Percentiles rank a stretch among this genome's conserved stretches.
Evolutionary conservation across 495 filamentous ascomycete genomes (phyloP).

Genomic region (Barbatosphaeria neglecta): DNA sequence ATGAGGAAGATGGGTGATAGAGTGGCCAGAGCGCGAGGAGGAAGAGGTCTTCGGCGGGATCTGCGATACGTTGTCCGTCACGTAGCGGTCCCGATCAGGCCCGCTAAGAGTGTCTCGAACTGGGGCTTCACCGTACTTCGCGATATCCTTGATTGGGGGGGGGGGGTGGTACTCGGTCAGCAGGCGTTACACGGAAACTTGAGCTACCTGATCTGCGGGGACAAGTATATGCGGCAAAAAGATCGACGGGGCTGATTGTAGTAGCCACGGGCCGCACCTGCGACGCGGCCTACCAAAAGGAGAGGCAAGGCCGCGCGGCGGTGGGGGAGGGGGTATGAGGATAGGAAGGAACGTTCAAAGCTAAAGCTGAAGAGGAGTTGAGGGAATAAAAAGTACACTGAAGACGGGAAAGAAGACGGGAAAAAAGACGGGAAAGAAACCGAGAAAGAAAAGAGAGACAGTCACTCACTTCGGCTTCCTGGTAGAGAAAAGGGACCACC

Average conservation of each 20-base stretch:
- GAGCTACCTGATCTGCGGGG: not conserved
- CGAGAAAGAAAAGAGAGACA: constrained; percentile 7
- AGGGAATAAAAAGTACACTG: constrained; percentile 1
- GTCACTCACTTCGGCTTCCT: constrained; percentile 63
- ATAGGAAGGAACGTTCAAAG: not conserved
- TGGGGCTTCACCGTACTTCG: constrained; percentile 71
- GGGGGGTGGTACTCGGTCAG: not conserved
- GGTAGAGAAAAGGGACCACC: constrained; percentile 91
- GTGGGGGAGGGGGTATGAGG: constrained; percentile 1
- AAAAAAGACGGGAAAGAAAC: constrained; percentile 10
- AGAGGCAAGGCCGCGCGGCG: not conserved
- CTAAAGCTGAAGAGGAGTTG: too few relatives aligned
- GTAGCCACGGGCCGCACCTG: not conserved
- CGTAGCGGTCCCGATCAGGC: constrained; percentile 55
- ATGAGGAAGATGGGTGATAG: constrained; percentile 44
- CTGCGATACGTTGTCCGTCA: constrained; percentile 27
- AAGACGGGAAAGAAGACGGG: not conserved
- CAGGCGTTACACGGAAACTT: not conserved
- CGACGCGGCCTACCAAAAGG: not conserved
- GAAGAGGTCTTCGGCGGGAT: constrained; percentile 38
- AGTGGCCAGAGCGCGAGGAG: constrained; percentile 39
- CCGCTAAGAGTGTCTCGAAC: constrained; percentile 61
- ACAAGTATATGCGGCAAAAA: not conserved
- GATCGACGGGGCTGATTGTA: not conserved
- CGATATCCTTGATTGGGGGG: constrained; percentile 49